Base-by-base conservation (phyloP, 768 basidiomycete genomes). In the Psilocybe tampanensis region DNA sequence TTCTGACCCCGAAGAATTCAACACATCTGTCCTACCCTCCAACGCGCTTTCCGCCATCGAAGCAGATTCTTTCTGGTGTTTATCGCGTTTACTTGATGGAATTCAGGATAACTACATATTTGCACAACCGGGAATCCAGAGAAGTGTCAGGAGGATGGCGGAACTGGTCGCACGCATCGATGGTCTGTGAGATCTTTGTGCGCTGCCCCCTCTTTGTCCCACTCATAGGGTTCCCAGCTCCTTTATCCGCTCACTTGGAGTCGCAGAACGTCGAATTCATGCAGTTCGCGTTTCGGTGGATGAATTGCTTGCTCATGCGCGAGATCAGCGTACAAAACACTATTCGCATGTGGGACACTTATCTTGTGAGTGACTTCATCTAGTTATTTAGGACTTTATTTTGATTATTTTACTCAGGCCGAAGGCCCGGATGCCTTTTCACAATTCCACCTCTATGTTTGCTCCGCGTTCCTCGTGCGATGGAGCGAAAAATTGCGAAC, bases 211-310 rank as follows among this genome's bases (percentile, higher is more conserved):
- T 22, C 44, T 44, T 47, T 17, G 12, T 29, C 47, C 43, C 26
- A 58, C 52, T 63, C 18, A 50, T 34, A 42, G 36, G n/a, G 34
- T 39, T 55, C 58, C 12, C 58, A 96, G 94, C 89, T 18, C 93
- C 94, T 2, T 82, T 99, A n/a, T 81, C 88, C 4, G 76, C 84
- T 7, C 97, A 99, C 73, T 81, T 99, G 50, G 88, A 89, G 60
- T 76, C 86, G 11, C 90, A 99, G 73, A 92, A 91, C 65, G 95
- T 99, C 63, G 95, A 98, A 76, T 99, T 97, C 68, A 97, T 99
- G 89, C 97, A 99, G 70, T 99, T 99, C 66, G 96, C 97, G 36
- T 99, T 99, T 75, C 84, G 97, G 50, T 99, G 97, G 97, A 98
- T 99, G 95, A 98, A 99, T 67, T 98, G 97, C 69, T 74, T 99